Evolutionary conservation across 495 filamentous ascomycete genomes (phyloP), one percentile per base, ranked within the genome.

Genomic region (Penicillium simplicissimum): DNA sequence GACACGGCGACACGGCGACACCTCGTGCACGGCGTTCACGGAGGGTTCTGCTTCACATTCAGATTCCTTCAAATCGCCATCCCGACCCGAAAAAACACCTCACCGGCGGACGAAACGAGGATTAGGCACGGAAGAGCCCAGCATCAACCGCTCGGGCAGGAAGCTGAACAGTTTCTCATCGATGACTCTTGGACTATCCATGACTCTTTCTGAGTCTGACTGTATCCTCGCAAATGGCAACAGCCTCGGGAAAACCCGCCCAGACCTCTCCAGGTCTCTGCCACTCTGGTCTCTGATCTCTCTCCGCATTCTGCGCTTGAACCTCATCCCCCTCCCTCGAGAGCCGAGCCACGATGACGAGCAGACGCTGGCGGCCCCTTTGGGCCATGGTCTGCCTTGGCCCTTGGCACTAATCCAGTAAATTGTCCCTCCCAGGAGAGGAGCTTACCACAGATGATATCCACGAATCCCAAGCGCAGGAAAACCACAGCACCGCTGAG

Each of bases 251-350:
- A 57, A 15, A 34, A 34, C 55, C 55, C 55, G 53, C 38, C 35
- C 35, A 55, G 53, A 17, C 15, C 55, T 57, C 55, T 10, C 23
- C 23, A 15, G 3, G 8, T 10, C 17, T 19, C 40, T n/a, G 38
- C 38, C 5, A 13, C n/a, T 19, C 15, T 17, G 19, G 40, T 25
- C 42, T 21, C n/a, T 17, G 14, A 4, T 38, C 14, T 45, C 42
- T 45, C 42, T 45, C 42, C 55, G 55, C 55, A 57, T 36, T 57
- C 28, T 25, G 55, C 23, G 53, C 25, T 47, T 57, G 55, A 47
- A 57, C 25, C 55, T 57, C 55, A 57, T 35, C 5, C 7, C 25
- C n/a, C 37, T 14, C 34, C 35, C 28, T 33, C 40, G 21, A 25
- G 28, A 25, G 4, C 42, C 55, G 43, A 49, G 33, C 45, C 35